Evolutionary conservation across 2,329 filamentous ascomycete species (phyloP), one percentile per base, ranked within the genome.

Genomic region (Cladosporium austrohemisphaericum): DNA sequence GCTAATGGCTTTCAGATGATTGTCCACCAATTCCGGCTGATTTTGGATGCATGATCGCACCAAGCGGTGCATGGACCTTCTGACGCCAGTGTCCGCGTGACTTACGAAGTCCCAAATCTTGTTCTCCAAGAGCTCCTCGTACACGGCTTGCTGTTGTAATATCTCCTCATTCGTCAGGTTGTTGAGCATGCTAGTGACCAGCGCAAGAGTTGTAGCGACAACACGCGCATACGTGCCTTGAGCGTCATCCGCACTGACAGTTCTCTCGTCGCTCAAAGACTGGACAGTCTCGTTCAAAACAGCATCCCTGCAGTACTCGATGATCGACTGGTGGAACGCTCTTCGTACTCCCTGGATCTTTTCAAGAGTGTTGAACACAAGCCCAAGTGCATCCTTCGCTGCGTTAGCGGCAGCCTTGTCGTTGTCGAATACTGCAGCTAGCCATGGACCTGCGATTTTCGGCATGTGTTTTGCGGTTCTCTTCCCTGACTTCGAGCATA

Each of bases 211-310:
- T 6, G 80, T 79, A 1, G 78, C 76, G n/a, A 81, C 75, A 3
- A 96, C 90, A 38, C 93, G 80, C 53, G 83, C 80, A 69, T 94
- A 93, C 60, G 95, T 96, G 14, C 86, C 80, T 57, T 90, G 80
- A 3, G 89, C 84, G 65, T 98, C 93, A 57, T 97, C 92, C 7
- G 80, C 71, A 52, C 82, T 93, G 3, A 90, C 88, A 1, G 83
- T 88, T 19, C 92, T 80, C 68, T 94, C 88, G 64, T 98, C 93
- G 64, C 91, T 97, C 28, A 98, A 73, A 0, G 88, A 94, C 28
- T 85, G 78, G 2, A 84, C 69, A 0, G 86, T 92, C 68, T 98
- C 93, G 47, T 84, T 80, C 38, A 81, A 70, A 33, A 93, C 79
- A 4, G 89, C 88, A 61, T 88, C 83, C 49, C 79, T 80, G 50